Conservation (phyloP, 805 yeast genomes). For the Spathaspora arborariae region DNA sequence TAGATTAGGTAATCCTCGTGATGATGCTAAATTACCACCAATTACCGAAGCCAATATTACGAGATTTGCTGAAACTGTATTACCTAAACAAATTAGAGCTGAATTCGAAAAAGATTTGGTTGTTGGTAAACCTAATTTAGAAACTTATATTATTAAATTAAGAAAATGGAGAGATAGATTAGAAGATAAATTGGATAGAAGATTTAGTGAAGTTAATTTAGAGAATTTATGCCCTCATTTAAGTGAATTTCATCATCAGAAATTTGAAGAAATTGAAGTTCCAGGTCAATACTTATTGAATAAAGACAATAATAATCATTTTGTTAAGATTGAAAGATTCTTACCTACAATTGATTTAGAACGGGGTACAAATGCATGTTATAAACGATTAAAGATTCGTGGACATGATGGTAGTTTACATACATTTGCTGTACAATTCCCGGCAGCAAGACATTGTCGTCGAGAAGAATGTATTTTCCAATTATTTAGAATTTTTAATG, state of each 20-base stretch:
- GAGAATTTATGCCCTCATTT: slow-evolving; percentile 93
- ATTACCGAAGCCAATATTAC: slow-evolving; percentile 86
- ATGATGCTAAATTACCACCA: slow-evolving; percentile 83
- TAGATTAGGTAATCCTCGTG: slow-evolving; percentile 81
- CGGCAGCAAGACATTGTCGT: slow-evolving; percentile 96
- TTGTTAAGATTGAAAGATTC: slow-evolving; percentile 89
- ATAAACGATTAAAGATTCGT: slow-evolving; percentile 80
- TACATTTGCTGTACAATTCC: slow-evolving; percentile 93
- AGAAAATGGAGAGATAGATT: slow-evolving; percentile 90
- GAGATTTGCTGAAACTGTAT: slow-evolving; percentile 86
- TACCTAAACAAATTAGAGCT: slow-evolving; percentile 83
- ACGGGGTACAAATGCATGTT: slow-evolving; percentile 87
- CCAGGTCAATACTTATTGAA: slow-evolving; percentile 94
- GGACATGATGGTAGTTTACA: slow-evolving; percentile 93
- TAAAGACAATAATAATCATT: slow-evolving; percentile 85
- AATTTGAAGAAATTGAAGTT: slow-evolving; percentile 94
- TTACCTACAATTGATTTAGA: slow-evolving; percentile 84
- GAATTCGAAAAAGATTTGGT: slow-evolving; percentile 93
- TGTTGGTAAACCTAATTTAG: slow-evolving; percentile 80
- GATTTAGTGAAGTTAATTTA: slow-evolving; percentile 72
- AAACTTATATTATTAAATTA: slow-evolving; percentile 75
- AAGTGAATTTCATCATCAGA: slow-evolving; percentile 96
- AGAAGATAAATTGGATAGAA: slow-evolving; percentile 86
- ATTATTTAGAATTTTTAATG: slow-evolving; percentile 83
- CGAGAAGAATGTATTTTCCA: slow-evolving; percentile 95